Percentiles rank a stretch among this genome's conserved stretches.
phyloP scores from a whole-genome alignment of 345 rosid species.

The Alliaria petiolata region DNA sequence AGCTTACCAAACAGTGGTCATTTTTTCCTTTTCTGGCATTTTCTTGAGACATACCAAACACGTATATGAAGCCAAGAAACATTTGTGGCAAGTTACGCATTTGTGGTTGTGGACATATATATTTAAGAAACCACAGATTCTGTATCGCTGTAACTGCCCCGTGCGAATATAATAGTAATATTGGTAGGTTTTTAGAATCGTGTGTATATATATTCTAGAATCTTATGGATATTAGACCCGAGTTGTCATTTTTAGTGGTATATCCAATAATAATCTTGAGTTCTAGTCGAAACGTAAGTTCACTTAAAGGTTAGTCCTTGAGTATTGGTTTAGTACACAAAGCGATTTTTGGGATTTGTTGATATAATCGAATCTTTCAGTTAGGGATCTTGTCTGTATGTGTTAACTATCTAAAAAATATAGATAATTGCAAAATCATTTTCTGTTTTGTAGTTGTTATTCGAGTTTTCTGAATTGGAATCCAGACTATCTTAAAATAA shows the following conservation, averaged over 20 bases:
- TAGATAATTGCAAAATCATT: background rate
- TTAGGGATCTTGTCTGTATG: background rate
- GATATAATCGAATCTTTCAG: background rate
- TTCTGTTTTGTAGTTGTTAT: background rate
- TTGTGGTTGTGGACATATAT: background rate
- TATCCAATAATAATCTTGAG: background rate
- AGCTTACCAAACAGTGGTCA: slow-evolving; percentile 10
- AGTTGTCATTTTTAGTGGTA: background rate
- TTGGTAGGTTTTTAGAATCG: background rate
- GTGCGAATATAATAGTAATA: background rate
- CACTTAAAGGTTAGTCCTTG: background rate
- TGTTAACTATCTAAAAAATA: background rate
- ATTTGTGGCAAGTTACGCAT: background rate
- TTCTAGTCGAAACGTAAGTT: background rate
- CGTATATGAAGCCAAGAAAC: background rate
- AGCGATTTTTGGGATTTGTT: no score
- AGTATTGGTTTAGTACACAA: background rate
- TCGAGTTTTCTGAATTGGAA: background rate
- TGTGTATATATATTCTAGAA: background rate
- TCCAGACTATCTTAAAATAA: background rate
- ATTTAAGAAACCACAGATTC: background rate
- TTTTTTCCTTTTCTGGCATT: background rate
- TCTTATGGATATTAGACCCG: background rate
- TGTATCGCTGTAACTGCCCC: background rate
- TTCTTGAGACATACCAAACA: slow-evolving; percentile 1